A percentile compares a stretch with the other conserved stretches of the same genome.
These are phyloP conservation scores for Aspergillus cejpii DNA, from an alignment of 2,329 filamentous ascomycete species.

Conservation along the genomic window DNA sequence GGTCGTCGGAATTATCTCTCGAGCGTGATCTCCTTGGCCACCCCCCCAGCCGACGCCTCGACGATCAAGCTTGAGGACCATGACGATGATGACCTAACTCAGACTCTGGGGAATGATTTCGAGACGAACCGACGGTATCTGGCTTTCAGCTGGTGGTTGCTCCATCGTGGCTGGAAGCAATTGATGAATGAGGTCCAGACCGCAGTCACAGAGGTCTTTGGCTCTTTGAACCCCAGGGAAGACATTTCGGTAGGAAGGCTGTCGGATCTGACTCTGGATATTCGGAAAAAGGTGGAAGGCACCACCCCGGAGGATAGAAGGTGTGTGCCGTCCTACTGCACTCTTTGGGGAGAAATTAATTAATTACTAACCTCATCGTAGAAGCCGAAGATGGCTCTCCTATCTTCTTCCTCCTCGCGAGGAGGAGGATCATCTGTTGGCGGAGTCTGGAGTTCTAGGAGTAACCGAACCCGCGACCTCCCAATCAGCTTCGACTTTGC, in stretches of 20 bases:
- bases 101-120: slow-evolving; percentile 84
- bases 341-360: slow-evolving; percentile 17
- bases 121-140: slow-evolving; percentile 93
- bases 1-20: slow-evolving; percentile 93
- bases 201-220: slow-evolving; percentile 87
- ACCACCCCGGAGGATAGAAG: slow-evolving; percentile 57
- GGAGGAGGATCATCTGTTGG: slow-evolving; percentile 75
- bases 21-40: slow-evolving; percentile 85
- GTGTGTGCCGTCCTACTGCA: slow-evolving; percentile 27
- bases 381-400: slow-evolving; percentile 65
- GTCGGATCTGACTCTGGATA: slow-evolving; percentile 71
- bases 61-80: slow-evolving; percentile 88
- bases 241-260: slow-evolving; percentile 75
- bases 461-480: slow-evolving; percentile 34
- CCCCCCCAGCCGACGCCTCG: slow-evolving; percentile 60
- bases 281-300: slow-evolving; percentile 79
- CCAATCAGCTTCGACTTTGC: slow-evolving; percentile 50
- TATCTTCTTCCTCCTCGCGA: slow-evolving; percentile 74
- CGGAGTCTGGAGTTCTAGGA: slow-evolving; percentile 68
- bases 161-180: slow-evolving; percentile 82
- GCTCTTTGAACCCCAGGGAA: slow-evolving; percentile 79
- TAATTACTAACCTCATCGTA: slow-evolving; percentile 19
- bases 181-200: slow-evolving; percentile 72
- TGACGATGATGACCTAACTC: slow-evolving; percentile 84
- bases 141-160: slow-evolving; percentile 95